phyloP scores from a whole-genome alignment of 306 rosid genomes.

The Pachyrhizus erosus region DNA sequence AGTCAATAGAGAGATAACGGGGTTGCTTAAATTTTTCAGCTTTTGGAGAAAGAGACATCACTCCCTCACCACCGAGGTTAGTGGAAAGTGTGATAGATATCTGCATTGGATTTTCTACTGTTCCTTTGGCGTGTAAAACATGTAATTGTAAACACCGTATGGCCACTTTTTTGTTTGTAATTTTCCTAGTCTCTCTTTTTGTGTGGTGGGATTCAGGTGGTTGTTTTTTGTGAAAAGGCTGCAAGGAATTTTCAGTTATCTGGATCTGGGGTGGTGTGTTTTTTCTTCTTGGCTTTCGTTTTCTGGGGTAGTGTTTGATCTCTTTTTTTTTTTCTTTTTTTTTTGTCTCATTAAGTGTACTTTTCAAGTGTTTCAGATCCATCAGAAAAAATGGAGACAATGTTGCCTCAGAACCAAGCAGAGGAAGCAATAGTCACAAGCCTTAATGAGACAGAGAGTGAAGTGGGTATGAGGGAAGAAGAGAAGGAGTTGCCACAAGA shows the following conservation, averaged over 20 bases:
- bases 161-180: background rate
- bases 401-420: slow-evolving; percentile 83
- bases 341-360: slow-evolving; percentile 63
- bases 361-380: slow-evolving; percentile 69
- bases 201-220: slow-evolving; percentile 21
- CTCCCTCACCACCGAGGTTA: slow-evolving; percentile 48
- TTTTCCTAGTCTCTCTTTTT: background rate
- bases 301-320: slow-evolving; percentile 55
- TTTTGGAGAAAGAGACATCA: slow-evolving; percentile 58
- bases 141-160: background rate
- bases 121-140: slow-evolving; percentile 11
- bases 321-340: background rate
- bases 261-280: slow-evolving; percentile 52
- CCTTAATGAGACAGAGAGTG: slow-evolving; percentile 65
- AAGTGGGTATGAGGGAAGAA: slow-evolving; percentile 49
- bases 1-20: slow-evolving; percentile 3
- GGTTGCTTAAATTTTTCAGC: slow-evolving; percentile 28
- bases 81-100: slow-evolving; percentile 29
- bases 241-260: slow-evolving; percentile 37
- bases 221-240: slow-evolving; percentile 9
- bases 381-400: slow-evolving; percentile 53
- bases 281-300: slow-evolving; percentile 55
- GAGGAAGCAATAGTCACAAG: slow-evolving; percentile 91
- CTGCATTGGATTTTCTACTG: slow-evolving; percentile 24
- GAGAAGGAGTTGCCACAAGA: slow-evolving; percentile 43